Evolutionary conservation across 345 rosid genomes (phyloP).

Genomic region (Schrenkiella parvula): DNA sequence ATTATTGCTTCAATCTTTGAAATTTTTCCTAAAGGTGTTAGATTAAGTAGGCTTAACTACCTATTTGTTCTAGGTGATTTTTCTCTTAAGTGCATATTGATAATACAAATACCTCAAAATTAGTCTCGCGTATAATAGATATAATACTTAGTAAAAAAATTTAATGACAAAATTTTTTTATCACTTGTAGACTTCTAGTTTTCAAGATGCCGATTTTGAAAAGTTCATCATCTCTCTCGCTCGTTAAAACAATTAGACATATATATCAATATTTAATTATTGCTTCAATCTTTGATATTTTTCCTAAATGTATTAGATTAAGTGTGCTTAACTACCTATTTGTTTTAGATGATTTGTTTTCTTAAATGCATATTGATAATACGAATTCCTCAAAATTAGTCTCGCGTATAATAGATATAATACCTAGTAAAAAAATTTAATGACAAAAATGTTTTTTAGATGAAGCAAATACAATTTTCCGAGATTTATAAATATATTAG

Average conservation of each 20-base stretch:
- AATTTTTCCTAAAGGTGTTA: neutral
- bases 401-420: neutral
- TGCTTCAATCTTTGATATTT: neutral
- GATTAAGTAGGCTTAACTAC: neutral
- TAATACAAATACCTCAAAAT: neutral
- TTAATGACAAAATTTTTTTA: neutral
- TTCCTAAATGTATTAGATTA: neutral
- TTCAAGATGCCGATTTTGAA: slow-evolving; percentile 8
- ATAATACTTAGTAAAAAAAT: too few relatives aligned
- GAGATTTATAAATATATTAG: too few relatives aligned
- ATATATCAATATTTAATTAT: neutral
- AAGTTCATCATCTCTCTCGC: neutral
- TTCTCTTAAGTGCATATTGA: neutral
- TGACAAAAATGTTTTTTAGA: too few relatives aligned
- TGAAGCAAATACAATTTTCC: too few relatives aligned
- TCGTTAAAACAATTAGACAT: neutral
- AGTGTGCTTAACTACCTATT: neutral
- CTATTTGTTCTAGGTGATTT: neutral
- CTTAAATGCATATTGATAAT: neutral
- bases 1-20: neutral
- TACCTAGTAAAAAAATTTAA: too few relatives aligned
- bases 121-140: neutral
- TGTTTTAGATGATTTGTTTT: neutral
- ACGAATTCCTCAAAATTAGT: neutral
- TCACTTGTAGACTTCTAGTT: neutral